Conservation (phyloP, 2,329 filamentous ascomycete genomes). For the Pseudogymnoascus sp. region DNA sequence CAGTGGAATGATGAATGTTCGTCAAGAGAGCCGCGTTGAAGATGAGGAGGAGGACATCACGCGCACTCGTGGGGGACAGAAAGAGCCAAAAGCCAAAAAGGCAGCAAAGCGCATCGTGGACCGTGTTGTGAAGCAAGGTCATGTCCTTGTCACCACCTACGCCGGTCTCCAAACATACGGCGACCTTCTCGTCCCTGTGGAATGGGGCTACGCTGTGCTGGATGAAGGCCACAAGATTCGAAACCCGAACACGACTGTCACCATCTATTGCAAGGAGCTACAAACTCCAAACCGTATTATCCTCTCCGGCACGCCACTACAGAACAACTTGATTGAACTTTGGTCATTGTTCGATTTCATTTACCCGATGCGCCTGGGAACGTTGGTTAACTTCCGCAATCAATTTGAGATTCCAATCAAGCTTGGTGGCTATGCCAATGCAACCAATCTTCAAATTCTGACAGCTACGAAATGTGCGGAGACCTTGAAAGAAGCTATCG, state of each 20-base stretch:
- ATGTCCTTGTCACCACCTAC: conserved; percentile 93
- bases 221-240: conserved; percentile 98
- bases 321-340: conserved; percentile 89
- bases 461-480: conserved; percentile 92
- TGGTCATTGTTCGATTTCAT: conserved; percentile 99
- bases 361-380: conserved; percentile 91
- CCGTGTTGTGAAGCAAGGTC: conserved; percentile 73
- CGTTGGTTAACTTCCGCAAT: conserved; percentile 79
- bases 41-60: conserved; percentile 48
- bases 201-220: conserved; percentile 90
- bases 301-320: conserved; percentile 91
- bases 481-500: conserved; percentile 87
- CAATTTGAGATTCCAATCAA: conserved; percentile 93
- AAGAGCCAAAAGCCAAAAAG: conserved; percentile 50
- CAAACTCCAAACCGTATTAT: conserved; percentile 87
- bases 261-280: conserved; percentile 89
- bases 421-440: conserved; percentile 89
- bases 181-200: conserved; percentile 68
- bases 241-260: conserved; percentile 91
- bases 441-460: conserved; percentile 87
- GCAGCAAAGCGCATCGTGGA: conserved; percentile 75
- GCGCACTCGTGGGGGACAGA: conserved; percentile 31
- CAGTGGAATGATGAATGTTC: conserved; percentile 87
- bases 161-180: conserved; percentile 90
- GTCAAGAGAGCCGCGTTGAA: conserved; percentile 53